A percentile compares a stretch with the other conserved stretches of the same genome.
phyloP scores from a whole-genome alignment of 2,329 filamentous ascomycete genomes.

The Pseudogymnoascus sp. region DNA sequence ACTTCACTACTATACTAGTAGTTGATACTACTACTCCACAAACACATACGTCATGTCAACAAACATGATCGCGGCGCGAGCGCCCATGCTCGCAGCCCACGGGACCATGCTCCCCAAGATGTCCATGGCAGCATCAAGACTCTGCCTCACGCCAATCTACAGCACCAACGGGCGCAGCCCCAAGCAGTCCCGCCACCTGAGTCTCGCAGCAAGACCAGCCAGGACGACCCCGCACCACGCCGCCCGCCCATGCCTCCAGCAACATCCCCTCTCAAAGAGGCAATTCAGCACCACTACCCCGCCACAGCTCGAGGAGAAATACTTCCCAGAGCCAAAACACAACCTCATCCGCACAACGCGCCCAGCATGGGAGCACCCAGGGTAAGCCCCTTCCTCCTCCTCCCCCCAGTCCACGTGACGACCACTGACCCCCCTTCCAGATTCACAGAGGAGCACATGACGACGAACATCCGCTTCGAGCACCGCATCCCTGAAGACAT shows the following conservation, averaged over 20 bases:
- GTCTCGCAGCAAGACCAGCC: not conserved
- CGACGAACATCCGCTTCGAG: slow-evolving; percentile 56
- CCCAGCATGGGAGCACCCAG: slow-evolving; percentile 50
- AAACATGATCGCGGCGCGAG: slow-evolving; percentile 1
- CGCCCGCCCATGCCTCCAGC: not conserved
- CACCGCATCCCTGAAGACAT: slow-evolving; percentile 65
- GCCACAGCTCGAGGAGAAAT: slow-evolving; percentile 30
- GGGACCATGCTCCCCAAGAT: not conserved
- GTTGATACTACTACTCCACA: not conserved
- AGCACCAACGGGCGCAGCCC: not conserved
- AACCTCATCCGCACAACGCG: slow-evolving; percentile 48
- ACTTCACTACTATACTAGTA: not conserved
- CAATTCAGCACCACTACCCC: slow-evolving; percentile 31
- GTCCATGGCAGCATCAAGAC: not conserved
- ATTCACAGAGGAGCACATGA: slow-evolving; percentile 75
- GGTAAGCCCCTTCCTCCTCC: slow-evolving; percentile 20
- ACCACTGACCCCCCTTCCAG: slow-evolving; percentile 27
- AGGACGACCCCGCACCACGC: not conserved
- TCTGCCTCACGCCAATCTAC: not conserved
- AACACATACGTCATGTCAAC: not conserved
- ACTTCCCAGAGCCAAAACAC: slow-evolving; percentile 26
- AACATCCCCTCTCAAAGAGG: slow-evolving; percentile 12
- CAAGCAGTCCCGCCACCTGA: slow-evolving; percentile 1
- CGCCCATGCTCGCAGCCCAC: not conserved
- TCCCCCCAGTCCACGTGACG: not conserved